These are phyloP conservation scores for Citrus medica DNA, from an alignment of 345 rosid genomes.

Conservation along the genomic window DNA sequence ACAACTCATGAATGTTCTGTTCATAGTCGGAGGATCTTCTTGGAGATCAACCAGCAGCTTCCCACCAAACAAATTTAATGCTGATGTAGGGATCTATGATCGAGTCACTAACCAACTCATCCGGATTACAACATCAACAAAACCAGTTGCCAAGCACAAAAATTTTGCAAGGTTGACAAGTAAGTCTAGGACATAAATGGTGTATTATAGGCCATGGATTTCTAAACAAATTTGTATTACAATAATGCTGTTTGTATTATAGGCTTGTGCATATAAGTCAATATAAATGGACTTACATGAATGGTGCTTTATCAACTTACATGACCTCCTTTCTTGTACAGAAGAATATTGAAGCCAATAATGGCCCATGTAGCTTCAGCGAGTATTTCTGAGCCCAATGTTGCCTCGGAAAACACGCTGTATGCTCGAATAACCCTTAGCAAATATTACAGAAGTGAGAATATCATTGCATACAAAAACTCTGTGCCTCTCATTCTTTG, in stretches of 20 bases:
- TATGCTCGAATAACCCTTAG: background rate
- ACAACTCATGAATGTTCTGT: too few species aligned
- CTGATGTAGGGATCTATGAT: accelerated
- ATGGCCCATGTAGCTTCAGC: background rate
- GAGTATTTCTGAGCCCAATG: background rate
- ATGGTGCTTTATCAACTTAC: background rate
- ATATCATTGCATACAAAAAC: too few species aligned
- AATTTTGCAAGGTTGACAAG: background rate
- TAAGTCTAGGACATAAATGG: background rate
- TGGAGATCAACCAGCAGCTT: too few species aligned
- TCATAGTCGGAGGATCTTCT: too few species aligned
- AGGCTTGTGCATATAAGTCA: too few species aligned
- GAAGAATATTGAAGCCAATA: background rate
- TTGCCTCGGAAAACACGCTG: background rate
- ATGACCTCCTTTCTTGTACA: background rate
- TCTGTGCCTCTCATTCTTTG: too few species aligned
- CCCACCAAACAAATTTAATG: too few species aligned
- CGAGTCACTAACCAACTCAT: too few species aligned
- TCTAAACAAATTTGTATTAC: too few species aligned
- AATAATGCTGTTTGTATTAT: too few species aligned
- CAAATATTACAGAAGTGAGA: background rate
- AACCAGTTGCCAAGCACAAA: background rate
- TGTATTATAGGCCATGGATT: background rate
- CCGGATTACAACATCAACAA: too few species aligned
- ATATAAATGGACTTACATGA: too few species aligned